Percentiles rank a stretch among this genome's conserved stretches.
Conservation (phyloP, 2,329 filamentous ascomycete species). For the Pseudogymnoascus sp. region DNA sequence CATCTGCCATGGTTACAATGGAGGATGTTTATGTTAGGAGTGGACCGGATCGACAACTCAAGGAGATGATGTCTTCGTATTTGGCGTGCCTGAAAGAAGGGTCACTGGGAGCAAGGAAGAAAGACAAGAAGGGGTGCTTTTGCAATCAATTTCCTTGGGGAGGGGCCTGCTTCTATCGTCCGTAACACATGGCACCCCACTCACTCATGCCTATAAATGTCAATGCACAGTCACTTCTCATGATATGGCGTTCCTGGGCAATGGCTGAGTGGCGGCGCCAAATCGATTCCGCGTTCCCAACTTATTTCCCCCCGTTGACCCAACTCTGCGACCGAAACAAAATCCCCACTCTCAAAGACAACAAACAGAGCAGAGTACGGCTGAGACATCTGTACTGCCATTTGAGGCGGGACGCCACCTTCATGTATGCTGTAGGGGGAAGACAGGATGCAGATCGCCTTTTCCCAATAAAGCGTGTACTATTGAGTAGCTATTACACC, state of each 20-base stretch:
- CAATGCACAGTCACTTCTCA: background rate
- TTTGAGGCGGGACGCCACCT: background rate
- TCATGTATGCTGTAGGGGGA: background rate
- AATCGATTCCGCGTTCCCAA: background rate
- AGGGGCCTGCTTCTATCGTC: background rate
- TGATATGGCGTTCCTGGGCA: slow-evolving; percentile 1
- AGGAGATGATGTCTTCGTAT: background rate
- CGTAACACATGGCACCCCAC: slow-evolving; percentile 1
- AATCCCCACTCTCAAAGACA: background rate
- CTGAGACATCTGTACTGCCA: background rate
- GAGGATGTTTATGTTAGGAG: no score
- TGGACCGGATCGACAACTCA: background rate
- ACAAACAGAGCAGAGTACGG: background rate
- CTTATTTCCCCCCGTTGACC: background rate
- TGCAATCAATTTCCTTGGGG: background rate
- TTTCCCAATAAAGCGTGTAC: background rate
- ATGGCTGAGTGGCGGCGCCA: background rate
- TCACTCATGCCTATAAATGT: background rate
- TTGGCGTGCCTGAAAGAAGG: background rate
- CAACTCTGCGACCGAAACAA: background rate
- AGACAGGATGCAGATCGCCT: background rate
- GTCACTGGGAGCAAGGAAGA: background rate
- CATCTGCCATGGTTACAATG: background rate
- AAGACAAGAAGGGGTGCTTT: slow-evolving; percentile 2
- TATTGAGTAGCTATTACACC: background rate